A percentile compares a stretch with the other conserved stretches of the same genome.
Evolutionary conservation across 352 stramenopile species (phyloP).

Genomic region (Peronospora tabacina): DNA sequence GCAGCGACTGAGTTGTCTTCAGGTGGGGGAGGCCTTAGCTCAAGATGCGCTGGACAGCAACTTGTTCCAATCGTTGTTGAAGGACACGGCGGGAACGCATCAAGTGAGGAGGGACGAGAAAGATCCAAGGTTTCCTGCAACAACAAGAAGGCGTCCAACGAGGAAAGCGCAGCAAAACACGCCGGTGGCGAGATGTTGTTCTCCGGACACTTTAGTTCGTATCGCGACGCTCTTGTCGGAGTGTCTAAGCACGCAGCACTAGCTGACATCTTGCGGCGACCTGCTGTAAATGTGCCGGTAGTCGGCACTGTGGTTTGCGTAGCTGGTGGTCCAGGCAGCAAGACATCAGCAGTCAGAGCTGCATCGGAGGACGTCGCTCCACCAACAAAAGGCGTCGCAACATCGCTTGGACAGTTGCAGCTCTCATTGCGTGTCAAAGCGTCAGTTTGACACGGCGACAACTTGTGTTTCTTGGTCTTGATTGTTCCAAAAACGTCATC

Average conservation of each 20-base stretch:
- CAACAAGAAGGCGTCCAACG: constrained; percentile 39
- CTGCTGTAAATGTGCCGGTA: constrained; percentile 1
- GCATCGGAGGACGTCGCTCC: constrained; percentile 3
- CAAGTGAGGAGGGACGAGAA: constrained; percentile 23
- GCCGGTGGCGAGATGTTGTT: constrained; percentile 49
- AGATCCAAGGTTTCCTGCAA: constrained; percentile 31
- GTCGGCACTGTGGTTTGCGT: constrained; percentile 7
- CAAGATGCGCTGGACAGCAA: constrained; percentile 31
- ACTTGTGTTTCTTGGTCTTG: constrained; percentile 33
- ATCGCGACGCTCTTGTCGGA: constrained; percentile 26
- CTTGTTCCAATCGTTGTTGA: constrained; percentile 27
- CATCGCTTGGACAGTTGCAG: constrained; percentile 28
- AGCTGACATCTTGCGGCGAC: constrained; percentile 19
- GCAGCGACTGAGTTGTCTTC: constrained; percentile 2
- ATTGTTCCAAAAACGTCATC: constrained; percentile 7
- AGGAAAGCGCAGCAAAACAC: constrained; percentile 40
- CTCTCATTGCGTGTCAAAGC: constrained; percentile 7
- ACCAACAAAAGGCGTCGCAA: constrained; percentile 12
- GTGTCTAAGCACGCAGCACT: constrained; percentile 19
- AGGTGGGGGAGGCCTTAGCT: constrained; percentile 26
- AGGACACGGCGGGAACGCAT: constrained; percentile 24
- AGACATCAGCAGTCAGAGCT: constrained; percentile 10
- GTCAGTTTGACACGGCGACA: constrained; percentile 13
- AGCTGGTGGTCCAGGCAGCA: constrained; percentile 7
- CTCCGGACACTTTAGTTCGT: constrained; percentile 49